Conservation (phyloP, 148 eudicot species). For the Fagopyrum homotropicum region DNA sequence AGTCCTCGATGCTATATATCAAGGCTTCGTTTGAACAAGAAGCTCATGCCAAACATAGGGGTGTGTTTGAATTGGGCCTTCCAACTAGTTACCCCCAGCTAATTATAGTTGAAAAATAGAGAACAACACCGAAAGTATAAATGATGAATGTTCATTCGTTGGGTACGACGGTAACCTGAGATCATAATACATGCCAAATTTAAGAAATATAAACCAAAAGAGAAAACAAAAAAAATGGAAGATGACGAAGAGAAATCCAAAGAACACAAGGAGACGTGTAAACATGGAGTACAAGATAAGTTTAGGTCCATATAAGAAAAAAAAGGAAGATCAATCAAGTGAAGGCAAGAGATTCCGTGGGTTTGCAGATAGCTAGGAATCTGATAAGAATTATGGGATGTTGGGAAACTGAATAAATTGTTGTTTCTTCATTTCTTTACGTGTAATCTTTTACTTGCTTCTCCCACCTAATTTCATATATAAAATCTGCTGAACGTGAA, state of each 20-base stretch:
- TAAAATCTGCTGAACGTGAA: neutral
- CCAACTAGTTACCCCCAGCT: too few relatives aligned
- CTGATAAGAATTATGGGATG: neutral
- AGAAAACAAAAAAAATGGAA: neutral
- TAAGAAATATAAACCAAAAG: neutral
- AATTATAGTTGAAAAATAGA: too few relatives aligned
- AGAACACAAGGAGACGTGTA: neutral
- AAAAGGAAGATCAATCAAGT: conserved; percentile 5
- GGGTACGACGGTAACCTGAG: neutral
- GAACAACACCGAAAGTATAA: too few relatives aligned
- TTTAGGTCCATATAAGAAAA: neutral
- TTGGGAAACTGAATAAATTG: neutral
- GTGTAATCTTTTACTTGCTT: conserved; percentile 9
- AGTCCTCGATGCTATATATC: too few relatives aligned
- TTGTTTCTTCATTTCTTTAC: conserved; percentile 3
- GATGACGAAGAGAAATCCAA: neutral
- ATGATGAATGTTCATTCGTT: neutral
- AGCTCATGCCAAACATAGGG: too few relatives aligned
- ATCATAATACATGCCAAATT: neutral
- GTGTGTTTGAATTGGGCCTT: too few relatives aligned
- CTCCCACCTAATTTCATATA: neutral
- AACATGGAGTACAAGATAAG: neutral
- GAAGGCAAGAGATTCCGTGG: conserved; percentile 11
- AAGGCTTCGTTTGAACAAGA: too few relatives aligned
- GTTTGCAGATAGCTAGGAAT: neutral